Conservation (phyloP, 768 basidiomycete species). For the Cytidiella melzeri region DNA sequence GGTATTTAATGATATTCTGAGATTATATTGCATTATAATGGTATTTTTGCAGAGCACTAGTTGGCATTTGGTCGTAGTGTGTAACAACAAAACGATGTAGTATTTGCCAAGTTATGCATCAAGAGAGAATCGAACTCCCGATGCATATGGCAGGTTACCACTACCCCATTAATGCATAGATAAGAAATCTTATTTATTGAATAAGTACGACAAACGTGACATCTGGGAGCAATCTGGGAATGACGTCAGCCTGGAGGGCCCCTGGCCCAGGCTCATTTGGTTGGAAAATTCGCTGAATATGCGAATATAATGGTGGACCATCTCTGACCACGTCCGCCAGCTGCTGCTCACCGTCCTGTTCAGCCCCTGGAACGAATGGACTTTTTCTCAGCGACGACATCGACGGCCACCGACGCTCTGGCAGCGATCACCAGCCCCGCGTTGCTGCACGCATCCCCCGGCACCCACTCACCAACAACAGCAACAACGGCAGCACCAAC, state of each 20-base stretch:
- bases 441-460: background rate
- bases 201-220: no score
- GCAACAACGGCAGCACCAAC: conserved; percentile 22
- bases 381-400: conserved; percentile 12
- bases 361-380: no score
- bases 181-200: no score
- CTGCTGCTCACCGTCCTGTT: background rate
- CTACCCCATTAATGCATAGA: conserved; percentile 29
- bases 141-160: conserved; percentile 51
- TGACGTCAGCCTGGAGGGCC: background rate
- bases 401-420: background rate
- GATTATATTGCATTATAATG: no score
- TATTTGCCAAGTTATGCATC: no score
- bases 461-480: background rate
- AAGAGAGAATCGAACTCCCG: conserved; percentile 87
- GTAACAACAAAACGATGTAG: no score
- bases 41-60: no score
- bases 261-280: no score
- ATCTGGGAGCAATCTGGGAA: background rate
- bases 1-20: no score
- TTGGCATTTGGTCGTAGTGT: no score
- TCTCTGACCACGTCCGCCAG: background rate
- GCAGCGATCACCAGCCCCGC: conserved; percentile 3
- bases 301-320: background rate
- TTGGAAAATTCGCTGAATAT: background rate